Conservation (phyloP, 176 grass and related monocot genomes). For the Otatea glauca region DNA sequence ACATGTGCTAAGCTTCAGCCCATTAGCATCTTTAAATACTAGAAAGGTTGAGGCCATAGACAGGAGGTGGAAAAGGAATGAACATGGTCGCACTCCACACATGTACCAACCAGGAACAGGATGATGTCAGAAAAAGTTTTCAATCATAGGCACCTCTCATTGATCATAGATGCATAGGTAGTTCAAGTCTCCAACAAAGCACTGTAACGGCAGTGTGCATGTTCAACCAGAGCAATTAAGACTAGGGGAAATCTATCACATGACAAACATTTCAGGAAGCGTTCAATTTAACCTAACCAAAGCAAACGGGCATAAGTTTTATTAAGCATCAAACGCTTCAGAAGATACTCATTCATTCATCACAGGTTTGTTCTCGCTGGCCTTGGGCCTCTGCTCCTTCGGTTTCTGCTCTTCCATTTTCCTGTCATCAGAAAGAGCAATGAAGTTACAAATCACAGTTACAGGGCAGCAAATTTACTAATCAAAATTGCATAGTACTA, state of each 20-base stretch:
- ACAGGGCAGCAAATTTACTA: background rate
- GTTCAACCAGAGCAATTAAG: background rate
- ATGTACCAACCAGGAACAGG: constrained; percentile 38
- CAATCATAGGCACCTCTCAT: constrained; percentile 38
- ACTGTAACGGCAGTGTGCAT: background rate
- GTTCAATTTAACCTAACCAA: constrained; percentile 23
- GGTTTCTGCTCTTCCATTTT: constrained; percentile 73
- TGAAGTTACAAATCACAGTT: background rate
- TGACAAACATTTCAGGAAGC: background rate
- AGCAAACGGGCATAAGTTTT: background rate
- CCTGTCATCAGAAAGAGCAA: constrained; percentile 15
- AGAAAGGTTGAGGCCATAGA: constrained; percentile 21
- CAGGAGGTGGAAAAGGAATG: constrained; percentile 29
- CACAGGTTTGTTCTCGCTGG: constrained; percentile 73
- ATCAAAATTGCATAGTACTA: background rate
- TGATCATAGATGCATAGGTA: constrained; percentile 35
- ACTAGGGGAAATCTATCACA: background rate
- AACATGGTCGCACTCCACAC: constrained; percentile 45
- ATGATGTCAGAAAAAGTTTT: constrained; percentile 24
- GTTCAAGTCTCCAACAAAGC: constrained; percentile 18
- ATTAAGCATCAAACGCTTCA: background rate
- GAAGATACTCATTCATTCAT: constrained; percentile 67
- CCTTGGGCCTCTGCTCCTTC: constrained; percentile 78
- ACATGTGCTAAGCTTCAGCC: no score
- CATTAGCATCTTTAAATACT: background rate